Evolutionary conservation across 352 stramenopile genomes (phyloP).

Genomic region (Globisporangium alternatum): DNA sequence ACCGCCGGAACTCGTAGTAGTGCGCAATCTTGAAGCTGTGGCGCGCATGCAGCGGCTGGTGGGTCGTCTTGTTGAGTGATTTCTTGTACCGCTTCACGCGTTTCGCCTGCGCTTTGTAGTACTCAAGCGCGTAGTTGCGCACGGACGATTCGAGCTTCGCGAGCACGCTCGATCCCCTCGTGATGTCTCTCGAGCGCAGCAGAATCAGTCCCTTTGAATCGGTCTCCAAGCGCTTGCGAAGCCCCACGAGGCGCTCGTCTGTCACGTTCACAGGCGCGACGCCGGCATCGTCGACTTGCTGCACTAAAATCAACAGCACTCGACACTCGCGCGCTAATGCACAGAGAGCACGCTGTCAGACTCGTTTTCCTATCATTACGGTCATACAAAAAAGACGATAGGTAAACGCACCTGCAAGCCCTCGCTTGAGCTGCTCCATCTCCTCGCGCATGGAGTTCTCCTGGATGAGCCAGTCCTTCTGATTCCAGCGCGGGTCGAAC

Average conservation of each 20-base stretch:
- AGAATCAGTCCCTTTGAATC: conserved; percentile 75
- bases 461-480: conserved; percentile 64
- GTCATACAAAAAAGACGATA: neutral
- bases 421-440: conserved; percentile 67
- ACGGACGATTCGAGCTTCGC: conserved; percentile 74
- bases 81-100: conserved; percentile 89
- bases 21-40: conserved; percentile 89
- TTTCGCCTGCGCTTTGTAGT: conserved; percentile 88
- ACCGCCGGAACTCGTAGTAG: conserved; percentile 86
- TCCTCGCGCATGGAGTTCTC: conserved; percentile 72
- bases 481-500: conserved; percentile 75
- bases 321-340: conserved; percentile 59
- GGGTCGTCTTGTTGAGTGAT: conserved; percentile 55
- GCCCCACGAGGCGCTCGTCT: conserved; percentile 68
- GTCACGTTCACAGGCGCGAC: conserved; percentile 57
- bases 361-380: neutral
- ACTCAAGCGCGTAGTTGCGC: conserved; percentile 78
- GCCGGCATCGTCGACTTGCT: conserved; percentile 73
- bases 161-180: conserved; percentile 50
- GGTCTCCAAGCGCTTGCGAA: conserved; percentile 66
- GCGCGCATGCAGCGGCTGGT: conserved; percentile 59
- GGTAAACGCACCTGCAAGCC: conserved; percentile 29
- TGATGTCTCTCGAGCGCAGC: conserved; percentile 62
- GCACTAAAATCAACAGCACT: conserved; percentile 75
- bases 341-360: conserved; percentile 26